Conservation (phyloP, 805 yeast genomes). For the Cyberlindnera mrakii region DNA sequence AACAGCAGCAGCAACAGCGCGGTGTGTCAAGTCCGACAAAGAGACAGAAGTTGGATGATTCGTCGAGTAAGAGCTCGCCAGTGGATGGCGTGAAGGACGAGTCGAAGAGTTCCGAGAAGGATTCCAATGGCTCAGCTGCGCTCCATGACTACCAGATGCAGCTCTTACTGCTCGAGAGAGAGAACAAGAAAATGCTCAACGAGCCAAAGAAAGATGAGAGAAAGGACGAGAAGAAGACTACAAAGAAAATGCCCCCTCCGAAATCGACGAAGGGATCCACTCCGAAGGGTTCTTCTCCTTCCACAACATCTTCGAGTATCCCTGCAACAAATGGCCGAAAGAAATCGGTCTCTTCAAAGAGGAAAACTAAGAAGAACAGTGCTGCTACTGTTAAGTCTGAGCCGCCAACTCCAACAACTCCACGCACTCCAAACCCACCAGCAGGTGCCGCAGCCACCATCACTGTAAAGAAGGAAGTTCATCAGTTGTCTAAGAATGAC, state of each 20-base stretch:
- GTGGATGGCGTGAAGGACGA: neutral
- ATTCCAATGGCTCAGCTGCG: conserved; percentile 32
- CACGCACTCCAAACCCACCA: conserved; percentile 28
- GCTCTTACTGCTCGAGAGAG: conserved; percentile 65
- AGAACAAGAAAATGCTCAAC: conserved; percentile 63
- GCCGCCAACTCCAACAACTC: conserved; percentile 38
- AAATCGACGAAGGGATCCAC: conserved; percentile 16
- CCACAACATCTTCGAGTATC: conserved; percentile 3
- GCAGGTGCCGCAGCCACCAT: neutral
- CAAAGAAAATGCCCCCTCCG: conserved; percentile 23
- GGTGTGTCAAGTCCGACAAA: conserved; percentile 16
- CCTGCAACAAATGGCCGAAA: conserved; percentile 17
- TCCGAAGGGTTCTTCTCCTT: conserved; percentile 12
- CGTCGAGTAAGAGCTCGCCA: conserved; percentile 2
- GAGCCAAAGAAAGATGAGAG: conserved; percentile 34
- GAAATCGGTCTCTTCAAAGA: conserved; percentile 16
- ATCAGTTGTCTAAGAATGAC: conserved; percentile 10
- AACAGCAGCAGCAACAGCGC: conserved; percentile 3
- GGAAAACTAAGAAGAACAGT: conserved; percentile 13
- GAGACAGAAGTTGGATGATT: conserved; percentile 17
- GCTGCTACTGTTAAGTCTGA: conserved; percentile 26
- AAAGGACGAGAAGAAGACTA: conserved; percentile 3
- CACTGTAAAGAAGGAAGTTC: conserved; percentile 6
- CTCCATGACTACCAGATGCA: conserved; percentile 81
- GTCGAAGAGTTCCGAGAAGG: neutral